Conservation (phyloP, 73 alveolate genomes). For the Tetrahymena borealis region DNA sequence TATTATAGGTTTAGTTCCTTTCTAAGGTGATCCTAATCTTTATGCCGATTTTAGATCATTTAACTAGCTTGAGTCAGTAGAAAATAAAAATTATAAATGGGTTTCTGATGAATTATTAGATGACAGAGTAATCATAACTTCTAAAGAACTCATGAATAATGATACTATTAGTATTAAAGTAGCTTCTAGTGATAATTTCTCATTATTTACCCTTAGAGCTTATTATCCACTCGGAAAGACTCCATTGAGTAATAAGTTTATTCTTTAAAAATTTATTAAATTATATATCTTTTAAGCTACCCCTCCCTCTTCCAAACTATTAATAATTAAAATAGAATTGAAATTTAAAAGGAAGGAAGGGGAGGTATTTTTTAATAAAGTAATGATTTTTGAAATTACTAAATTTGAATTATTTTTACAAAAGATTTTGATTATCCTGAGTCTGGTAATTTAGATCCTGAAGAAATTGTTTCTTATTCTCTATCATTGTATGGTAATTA, state of each 20-base stretch:
- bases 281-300: background rate
- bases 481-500: background rate
- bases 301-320: no score
- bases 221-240: background rate
- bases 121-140: background rate
- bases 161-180: background rate
- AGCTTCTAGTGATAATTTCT: background rate
- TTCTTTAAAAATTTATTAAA: background rate
- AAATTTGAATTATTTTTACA: background rate
- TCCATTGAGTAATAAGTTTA: background rate
- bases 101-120: background rate
- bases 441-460: background rate
- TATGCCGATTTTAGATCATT: background rate
- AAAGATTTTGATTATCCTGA: background rate
- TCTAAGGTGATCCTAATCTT: background rate
- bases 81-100: background rate
- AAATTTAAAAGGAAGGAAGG: no score
- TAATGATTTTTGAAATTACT: background rate
- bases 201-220: background rate
- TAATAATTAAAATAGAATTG: no score
- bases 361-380: no score
- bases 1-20: background rate
- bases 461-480: background rate
- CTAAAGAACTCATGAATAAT: background rate
- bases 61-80: background rate